A percentile compares a stretch with the other conserved stretches of the same genome.
Conservation (phyloP, 2,329 filamentous ascomycete species). For the Trichoderma sp. region DNA sequence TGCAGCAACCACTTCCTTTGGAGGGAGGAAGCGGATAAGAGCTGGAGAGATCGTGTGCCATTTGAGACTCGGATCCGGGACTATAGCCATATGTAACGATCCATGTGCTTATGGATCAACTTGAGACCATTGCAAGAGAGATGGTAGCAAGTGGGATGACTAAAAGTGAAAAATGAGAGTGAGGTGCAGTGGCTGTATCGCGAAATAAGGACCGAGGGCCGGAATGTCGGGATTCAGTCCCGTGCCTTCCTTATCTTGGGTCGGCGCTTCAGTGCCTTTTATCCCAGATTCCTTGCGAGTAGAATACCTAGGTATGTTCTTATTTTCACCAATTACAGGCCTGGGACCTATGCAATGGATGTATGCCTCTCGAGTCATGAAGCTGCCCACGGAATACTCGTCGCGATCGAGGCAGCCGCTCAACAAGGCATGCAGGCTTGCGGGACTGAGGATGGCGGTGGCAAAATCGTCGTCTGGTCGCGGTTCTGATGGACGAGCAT, state of each 20-base stretch:
- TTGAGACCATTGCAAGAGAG: background rate
- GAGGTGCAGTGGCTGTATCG: background rate
- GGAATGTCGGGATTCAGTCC: background rate
- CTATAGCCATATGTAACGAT: background rate
- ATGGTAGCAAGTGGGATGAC: background rate
- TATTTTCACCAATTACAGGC: background rate
- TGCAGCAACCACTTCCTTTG: background rate
- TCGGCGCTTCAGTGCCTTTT: background rate
- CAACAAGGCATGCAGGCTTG: background rate
- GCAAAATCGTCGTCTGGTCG: slow-evolving; percentile 34
- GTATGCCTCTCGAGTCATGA: background rate
- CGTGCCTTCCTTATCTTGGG: background rate
- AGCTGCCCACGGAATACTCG: background rate
- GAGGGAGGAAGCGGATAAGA: background rate
- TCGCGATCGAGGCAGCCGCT: slow-evolving; percentile 29
- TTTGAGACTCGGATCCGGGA: background rate
- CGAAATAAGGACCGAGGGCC: background rate
- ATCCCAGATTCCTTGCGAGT: background rate
- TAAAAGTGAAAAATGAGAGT: background rate
- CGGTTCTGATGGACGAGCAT: slow-evolving; percentile 31
- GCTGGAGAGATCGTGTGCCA: background rate
- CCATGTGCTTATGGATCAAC: background rate
- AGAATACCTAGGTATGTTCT: background rate
- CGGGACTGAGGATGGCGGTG: slow-evolving; percentile 14
- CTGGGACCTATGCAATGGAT: background rate